These are phyloP conservation scores for Botrytis sinoallii DNA, from an alignment of 2,329 filamentous ascomycete genomes.

Conservation along the genomic window DNA sequence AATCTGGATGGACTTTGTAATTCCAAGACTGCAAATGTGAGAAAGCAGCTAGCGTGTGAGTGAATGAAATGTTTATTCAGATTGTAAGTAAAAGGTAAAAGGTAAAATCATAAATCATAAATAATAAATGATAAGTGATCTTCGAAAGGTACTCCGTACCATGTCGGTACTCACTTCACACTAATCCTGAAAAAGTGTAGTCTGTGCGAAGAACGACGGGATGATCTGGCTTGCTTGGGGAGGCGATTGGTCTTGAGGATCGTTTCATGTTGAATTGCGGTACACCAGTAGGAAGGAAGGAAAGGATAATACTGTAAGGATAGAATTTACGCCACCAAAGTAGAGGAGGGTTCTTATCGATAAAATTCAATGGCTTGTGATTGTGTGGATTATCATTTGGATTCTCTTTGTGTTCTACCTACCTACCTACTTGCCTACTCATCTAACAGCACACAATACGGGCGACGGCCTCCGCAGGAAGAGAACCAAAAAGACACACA, in stretches of 20 bases:
- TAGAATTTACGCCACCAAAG: neutral
- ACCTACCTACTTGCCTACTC: neutral
- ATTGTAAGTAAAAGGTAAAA: too few relatives aligned
- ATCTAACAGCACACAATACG: too few relatives aligned
- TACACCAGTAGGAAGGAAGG: too few relatives aligned
- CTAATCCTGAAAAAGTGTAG: neutral
- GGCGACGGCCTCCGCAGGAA: neutral
- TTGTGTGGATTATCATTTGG: neutral
- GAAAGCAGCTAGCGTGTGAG: too few relatives aligned
- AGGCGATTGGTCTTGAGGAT: neutral
- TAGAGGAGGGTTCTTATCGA: neutral
- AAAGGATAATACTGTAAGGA: neutral
- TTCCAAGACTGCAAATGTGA: too few relatives aligned
- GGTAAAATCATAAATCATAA: too few relatives aligned
- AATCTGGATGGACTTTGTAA: too few relatives aligned
- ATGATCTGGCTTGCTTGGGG: neutral
- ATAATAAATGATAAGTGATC: too few relatives aligned
- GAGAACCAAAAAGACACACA: neutral
- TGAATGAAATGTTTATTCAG: too few relatives aligned
- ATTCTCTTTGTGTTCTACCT: neutral
- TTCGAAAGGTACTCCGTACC: neutral
- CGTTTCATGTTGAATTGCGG: constrained; percentile 1
- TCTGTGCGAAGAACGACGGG: neutral
- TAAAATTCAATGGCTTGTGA: neutral
- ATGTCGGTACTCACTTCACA: neutral